Conservation (phyloP, 257 asterid species). For the Verbascum thapsus region DNA sequence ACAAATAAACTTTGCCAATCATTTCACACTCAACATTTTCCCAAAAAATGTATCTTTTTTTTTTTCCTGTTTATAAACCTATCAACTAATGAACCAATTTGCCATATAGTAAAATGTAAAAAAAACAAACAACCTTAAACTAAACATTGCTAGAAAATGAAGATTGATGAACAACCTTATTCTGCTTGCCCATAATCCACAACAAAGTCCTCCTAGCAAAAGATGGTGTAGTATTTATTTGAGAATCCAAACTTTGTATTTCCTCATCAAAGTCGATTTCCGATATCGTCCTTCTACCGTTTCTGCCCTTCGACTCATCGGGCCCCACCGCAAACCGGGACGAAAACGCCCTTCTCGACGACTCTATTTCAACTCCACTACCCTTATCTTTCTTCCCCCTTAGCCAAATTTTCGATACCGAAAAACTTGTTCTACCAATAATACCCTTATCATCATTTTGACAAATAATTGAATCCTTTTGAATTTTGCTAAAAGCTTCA, state of each 20-base stretch:
- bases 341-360: conserved; percentile 67
- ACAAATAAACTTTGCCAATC: not conserved
- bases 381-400: conserved; percentile 52
- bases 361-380: conserved; percentile 32
- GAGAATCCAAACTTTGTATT: conserved; percentile 63
- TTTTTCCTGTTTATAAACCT: conserved; percentile 2
- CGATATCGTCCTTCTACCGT: conserved; percentile 51
- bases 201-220: conserved; percentile 75
- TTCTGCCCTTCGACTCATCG: conserved; percentile 39
- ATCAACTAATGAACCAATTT: not conserved
- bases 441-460: conserved; percentile 10
- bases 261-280: conserved; percentile 60
- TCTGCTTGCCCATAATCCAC: conserved; percentile 85
- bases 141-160: conserved; percentile 56
- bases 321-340: conserved; percentile 57
- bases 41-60: not conserved
- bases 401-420: conserved; percentile 75
- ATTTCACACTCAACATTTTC: not conserved
- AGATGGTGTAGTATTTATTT: conserved; percentile 54
- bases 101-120: conserved; percentile 4
- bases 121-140: conserved; percentile 20
- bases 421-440: conserved; percentile 54
- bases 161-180: conserved; percentile 64
- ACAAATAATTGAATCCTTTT: too few relatives aligned
- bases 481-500: conserved; percentile 46